Evolutionary conservation across 139 green algal genomes (phyloP), one percentile per base, ranked within the genome.

Genomic region (Picochlorum sp.): DNA sequence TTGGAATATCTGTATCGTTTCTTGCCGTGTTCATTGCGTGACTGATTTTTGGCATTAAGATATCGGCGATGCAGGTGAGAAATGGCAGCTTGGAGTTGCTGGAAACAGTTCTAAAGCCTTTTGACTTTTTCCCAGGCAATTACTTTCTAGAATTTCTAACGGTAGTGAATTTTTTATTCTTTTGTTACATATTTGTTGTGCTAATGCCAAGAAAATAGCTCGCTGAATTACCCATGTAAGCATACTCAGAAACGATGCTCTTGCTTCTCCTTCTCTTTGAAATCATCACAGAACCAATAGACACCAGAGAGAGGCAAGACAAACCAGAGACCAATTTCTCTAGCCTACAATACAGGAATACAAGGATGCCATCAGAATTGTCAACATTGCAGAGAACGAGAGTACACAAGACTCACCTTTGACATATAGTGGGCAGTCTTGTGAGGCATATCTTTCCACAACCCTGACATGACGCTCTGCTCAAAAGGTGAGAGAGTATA

Each of bases 401-500:
- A 14, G 34, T 13, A 6, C 34, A 11, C 8, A 41, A 41, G 34
- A 41, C 34, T 41, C 34, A 73, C 71, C 44, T 61, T 73, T 20
- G 13, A 10, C 6, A 50, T 30, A 34, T 78, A 71, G 61, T 78
- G 71, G 24, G 64, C 57, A 41, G 65, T 64, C 61, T 88, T 89
- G 62, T 83, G 49, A 3, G 85, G 75, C 9, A 85, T 28, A 49
- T 94, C 79, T 70, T 86, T 91, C 67, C 78, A 91, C 15, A 91
- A 68, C 3, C 81, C 81, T 4, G 21, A 59, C 67, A 94, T 83
- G 6, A 94, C 71, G 16, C 68, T 85, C 64, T 90, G 79, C 67
- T 96, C 73, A 52, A 92, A 96, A 13, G 88, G 88, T 4, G 76
- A 88, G 7, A 96, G 72, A 21, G 84, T 92, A 77, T 96, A 96